Evolutionary conservation across 2,329 filamentous ascomycete genomes (phyloP).

Genomic region (Aureobasidium leucospermi): DNA sequence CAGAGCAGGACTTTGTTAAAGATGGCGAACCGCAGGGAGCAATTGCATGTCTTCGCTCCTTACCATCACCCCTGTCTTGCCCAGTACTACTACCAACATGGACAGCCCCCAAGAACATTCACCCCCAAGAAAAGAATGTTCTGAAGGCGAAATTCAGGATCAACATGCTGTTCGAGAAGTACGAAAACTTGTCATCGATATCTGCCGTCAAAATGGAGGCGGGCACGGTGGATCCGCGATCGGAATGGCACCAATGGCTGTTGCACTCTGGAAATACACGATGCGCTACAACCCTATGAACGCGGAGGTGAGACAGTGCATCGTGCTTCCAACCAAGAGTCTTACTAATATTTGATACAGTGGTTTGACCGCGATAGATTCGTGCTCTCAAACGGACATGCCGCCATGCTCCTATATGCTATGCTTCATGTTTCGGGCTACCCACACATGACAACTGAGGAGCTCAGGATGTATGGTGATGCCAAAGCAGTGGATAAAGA

Average conservation of each 20-base stretch:
- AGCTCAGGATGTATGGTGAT: constrained; percentile 51
- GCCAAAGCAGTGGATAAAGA: constrained; percentile 22
- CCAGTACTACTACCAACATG: too few species aligned
- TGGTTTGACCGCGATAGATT: constrained; percentile 41
- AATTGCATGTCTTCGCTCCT: too few species aligned
- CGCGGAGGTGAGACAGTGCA: constrained; percentile 17
- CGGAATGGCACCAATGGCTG: constrained; percentile 39
- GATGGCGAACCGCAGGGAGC: too few species aligned
- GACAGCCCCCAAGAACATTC: too few species aligned
- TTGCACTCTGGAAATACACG: constrained; percentile 36
- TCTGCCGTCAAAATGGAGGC: constrained; percentile 24
- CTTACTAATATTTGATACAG: constrained; percentile 3
- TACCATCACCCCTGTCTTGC: too few species aligned
- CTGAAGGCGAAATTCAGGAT: neutral
- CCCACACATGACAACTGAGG: constrained; percentile 48
- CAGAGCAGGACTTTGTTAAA: too few species aligned
- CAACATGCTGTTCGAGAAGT: neutral
- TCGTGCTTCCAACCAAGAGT: neutral
- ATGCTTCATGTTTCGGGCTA: constrained; percentile 50
- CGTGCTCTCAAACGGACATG: constrained; percentile 35
- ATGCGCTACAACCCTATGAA: constrained; percentile 36
- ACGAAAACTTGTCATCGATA: constrained; percentile 14
- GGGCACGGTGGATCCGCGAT: constrained; percentile 28
- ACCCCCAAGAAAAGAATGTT: too few species aligned
- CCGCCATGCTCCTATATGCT: constrained; percentile 43